phyloP scores from a whole-genome alignment of 164 flowering plant genomes.

The Platanus orientalis region DNA sequence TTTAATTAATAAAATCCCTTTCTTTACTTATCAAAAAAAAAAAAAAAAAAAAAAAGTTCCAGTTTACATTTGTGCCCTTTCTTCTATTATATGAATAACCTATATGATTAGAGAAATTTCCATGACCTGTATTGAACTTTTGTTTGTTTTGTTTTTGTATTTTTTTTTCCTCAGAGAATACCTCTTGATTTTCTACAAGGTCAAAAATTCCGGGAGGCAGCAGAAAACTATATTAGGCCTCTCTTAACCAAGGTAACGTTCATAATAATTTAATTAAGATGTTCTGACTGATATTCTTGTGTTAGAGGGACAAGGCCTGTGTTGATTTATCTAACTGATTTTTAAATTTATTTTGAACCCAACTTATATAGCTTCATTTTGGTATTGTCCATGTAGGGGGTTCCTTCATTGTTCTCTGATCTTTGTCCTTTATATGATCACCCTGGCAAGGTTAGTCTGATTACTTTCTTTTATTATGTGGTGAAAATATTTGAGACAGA shows the following conservation, averaged over 20 bases:
- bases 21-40: too few relatives aligned
- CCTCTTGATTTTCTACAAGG: slow-evolving; percentile 97
- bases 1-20: too few relatives aligned
- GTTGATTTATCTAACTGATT: not conserved
- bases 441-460: slow-evolving; percentile 76
- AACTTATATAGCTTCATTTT: not conserved
- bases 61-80: too few relatives aligned
- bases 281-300: slow-evolving; percentile 3
- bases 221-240: slow-evolving; percentile 75
- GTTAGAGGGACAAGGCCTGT: slow-evolving; percentile 2
- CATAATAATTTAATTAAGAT: not conserved
- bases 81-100: too few relatives aligned
- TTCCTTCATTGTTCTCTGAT: slow-evolving; percentile 96
- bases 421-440: slow-evolving; percentile 86
- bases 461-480: too few relatives aligned
- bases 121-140: not conserved
- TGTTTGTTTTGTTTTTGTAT: too few relatives aligned
- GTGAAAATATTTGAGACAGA: too few relatives aligned
- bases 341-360: too few relatives aligned
- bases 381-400: slow-evolving; percentile 56
- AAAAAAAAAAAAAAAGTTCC: too few relatives aligned
- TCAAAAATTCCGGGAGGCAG: slow-evolving; percentile 72
- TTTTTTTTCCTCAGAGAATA: slow-evolving; percentile 58
- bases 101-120: not conserved
- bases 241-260: slow-evolving; percentile 73